Percentiles rank a stretch among this genome's conserved stretches.
Evolutionary conservation across 192 early-diverging fungal genomes (phyloP).

Genomic region (Backusella macrospora): DNA sequence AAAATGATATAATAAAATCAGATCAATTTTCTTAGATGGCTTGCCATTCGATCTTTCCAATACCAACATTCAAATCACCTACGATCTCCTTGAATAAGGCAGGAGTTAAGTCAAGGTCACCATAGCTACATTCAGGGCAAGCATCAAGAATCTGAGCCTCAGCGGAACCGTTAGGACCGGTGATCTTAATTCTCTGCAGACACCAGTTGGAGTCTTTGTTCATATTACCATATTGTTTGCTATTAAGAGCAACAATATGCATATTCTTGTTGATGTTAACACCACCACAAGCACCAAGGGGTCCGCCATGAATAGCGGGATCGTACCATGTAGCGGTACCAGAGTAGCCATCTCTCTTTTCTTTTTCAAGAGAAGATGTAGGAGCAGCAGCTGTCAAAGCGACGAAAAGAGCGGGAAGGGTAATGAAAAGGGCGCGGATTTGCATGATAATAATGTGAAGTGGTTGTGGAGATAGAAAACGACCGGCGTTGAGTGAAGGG

Average conservation of each 20-base stretch:
- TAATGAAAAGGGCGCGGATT: background rate
- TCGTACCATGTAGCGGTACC: constrained; percentile 38
- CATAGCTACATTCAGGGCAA: constrained; percentile 54
- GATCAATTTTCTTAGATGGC: constrained; percentile 36
- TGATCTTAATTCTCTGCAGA: constrained; percentile 25
- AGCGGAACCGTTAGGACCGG: constrained; percentile 43
- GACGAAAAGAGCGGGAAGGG: background rate
- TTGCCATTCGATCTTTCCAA: constrained; percentile 54
- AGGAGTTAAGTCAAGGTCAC: constrained; percentile 57
- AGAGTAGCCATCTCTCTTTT: background rate
- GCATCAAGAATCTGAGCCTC: constrained; percentile 54
- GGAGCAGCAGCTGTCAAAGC: constrained; percentile 1
- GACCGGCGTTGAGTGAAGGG: background rate
- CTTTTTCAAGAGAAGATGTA: background rate
- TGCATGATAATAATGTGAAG: background rate
- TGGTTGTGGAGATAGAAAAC: background rate
- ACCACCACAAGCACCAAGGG: constrained; percentile 35
- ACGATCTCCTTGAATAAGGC: constrained; percentile 53
- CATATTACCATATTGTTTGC: constrained; percentile 33
- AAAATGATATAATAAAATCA: background rate
- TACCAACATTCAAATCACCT: constrained; percentile 47
- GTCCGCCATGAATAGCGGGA: constrained; percentile 31
- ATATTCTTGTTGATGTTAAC: constrained; percentile 20
- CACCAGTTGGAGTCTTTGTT: constrained; percentile 26
- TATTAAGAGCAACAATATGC: constrained; percentile 34